These are phyloP conservation scores for Eucalyptus microcorys DNA, from an alignment of 345 rosid genomes.

Conservation along the genomic window DNA sequence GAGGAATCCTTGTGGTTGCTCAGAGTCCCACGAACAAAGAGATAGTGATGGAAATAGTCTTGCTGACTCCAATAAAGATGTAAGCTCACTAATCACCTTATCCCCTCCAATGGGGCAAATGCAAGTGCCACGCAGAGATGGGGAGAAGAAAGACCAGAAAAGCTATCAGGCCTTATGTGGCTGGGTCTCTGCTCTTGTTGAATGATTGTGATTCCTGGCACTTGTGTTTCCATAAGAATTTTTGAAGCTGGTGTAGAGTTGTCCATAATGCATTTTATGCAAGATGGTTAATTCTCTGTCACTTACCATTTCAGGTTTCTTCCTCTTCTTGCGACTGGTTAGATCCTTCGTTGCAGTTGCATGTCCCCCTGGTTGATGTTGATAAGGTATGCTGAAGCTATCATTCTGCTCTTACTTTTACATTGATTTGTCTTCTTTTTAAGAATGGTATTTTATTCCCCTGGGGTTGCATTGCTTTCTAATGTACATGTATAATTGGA, in stretches of 20 bases:
- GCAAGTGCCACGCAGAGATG: background rate
- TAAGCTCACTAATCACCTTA: constrained; percentile 11
- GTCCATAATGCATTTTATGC: background rate
- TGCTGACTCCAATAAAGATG: constrained; percentile 39
- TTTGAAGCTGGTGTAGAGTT: background rate
- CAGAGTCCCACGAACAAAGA: constrained; percentile 4
- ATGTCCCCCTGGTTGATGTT: constrained; percentile 91
- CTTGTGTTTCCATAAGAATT: background rate
- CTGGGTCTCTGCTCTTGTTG: background rate
- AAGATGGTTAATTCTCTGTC: background rate
- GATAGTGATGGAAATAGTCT: constrained; percentile 13
- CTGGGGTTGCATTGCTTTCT: background rate
- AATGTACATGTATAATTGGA: background rate
- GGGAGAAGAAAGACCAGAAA: background rate
- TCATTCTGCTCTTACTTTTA: background rate
- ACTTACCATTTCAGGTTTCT: constrained; percentile 31
- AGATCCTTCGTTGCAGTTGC: constrained; percentile 60
- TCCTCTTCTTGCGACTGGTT: constrained; percentile 45
- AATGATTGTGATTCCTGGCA: background rate
- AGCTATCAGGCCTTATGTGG: background rate
- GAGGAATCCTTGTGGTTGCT: background rate
- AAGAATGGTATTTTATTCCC: background rate
- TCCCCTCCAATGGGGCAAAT: background rate
- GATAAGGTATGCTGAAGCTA: constrained; percentile 56
- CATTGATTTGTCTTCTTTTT: background rate